Evolutionary conservation across 805 yeast species (phyloP), one percentile per base, ranked within the genome.

Genomic region (Scheffersomyces ergatensis): DNA sequence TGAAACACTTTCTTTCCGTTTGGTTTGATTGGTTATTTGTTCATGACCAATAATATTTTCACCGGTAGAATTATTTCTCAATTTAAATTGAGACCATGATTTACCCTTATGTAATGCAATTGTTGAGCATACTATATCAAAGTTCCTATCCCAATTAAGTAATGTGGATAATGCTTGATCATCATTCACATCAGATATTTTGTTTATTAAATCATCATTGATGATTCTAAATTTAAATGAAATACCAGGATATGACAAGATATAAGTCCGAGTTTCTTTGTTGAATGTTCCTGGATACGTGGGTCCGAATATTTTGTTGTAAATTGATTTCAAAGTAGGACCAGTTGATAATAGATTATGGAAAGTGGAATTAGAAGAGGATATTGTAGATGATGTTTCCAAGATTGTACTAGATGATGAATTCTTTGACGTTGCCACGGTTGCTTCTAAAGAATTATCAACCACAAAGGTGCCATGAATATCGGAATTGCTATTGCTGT

Each of bases 261-360:
- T 56, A 48, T 79, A 80, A 16, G 54, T 46, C 12, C 55, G 51
- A 15, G 49, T 34, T 3, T 43, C 46, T 1, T 41, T 39, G 34
- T 62, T 55, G 8, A 66, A 48, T 20, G 50, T 55, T 0, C 85
- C 85, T 1, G 83, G 81, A 44, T 74, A 78, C 0, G 85, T 80
- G 2, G 85, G 85, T 0, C 86, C 86, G 52, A 80, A 77, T 2
- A 72, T 63, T 51, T 71, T 74, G 49, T 79, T 78, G 55, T 80
- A 80, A 2, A 80, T 64, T 14, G 63, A 57, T 34, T 70, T 72
- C 46, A 78, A 62, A 1, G 39, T 39, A 5, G 46, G 40, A 17
- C 46, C 43, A n/a, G 29, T 24, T 2, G 34, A 39, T n/a, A 26
- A n/a, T n/a, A 36, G 23, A 5, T 43, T 31, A 11, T 39, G 33